Base-by-base conservation (phyloP, 176 grass and related monocot species). In the Zoysia japonica region DNA sequence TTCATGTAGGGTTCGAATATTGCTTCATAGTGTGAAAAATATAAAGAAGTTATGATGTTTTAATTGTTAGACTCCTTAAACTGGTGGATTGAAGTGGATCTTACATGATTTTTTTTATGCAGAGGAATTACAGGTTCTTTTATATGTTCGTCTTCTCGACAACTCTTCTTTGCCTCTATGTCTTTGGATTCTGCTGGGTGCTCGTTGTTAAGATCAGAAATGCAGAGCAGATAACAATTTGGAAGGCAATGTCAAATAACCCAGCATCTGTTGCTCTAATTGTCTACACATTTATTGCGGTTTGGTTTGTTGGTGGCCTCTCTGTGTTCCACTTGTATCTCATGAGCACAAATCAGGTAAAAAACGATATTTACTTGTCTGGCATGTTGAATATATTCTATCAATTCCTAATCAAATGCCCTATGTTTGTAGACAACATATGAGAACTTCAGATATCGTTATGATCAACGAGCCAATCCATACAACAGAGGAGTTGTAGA, bases 131-230 rank as follows among this genome's bases (percentile, higher is more conserved):
- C 83, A 87, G 93, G 41, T 97, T 97, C 88, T 97, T 97, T 44
- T 97, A 97, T 77, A 97, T 97, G 91, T 97, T 97, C 81, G 93
- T 97, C 74, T 97, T 91, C 86, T 97, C 93, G 59, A 89, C 91
- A 70, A 93, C 93, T 75, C 83, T 97, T 61, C 88, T 97, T 17
- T 97, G 93, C 81, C 82, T 97, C 35, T 93, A 85, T 74, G 91
- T 97, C 61, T 97, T 97, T 49, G 91, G 86, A 38, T 89, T 97
- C 76, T 97, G 88, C 70, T 97, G 93, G 93, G 88, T 97, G 38
- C 85, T 83, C 77, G 93, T 97, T 84, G 41, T 97, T 78, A 97
- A 91, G 84, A 97, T 93, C 88, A 93, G 87, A 89, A 89, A 93
- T 47, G 70, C 74, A 8, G 91, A 97, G 81, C 83, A 97, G 67